These are phyloP conservation scores for Vaccinium corymbosum DNA, from an alignment of 148 eudicot genomes.

Conservation along the genomic window DNA sequence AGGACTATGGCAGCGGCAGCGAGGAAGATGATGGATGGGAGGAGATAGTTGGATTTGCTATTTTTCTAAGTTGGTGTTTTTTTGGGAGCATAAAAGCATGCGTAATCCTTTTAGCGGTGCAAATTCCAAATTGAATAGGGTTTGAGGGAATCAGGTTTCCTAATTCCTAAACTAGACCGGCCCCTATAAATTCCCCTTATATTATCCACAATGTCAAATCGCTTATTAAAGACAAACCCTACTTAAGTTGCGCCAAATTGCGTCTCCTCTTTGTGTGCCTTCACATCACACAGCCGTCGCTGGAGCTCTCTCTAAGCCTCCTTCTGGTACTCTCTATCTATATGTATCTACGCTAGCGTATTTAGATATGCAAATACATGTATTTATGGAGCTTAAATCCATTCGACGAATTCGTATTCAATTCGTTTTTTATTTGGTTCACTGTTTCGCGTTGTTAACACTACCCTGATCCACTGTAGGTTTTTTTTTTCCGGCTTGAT, in stretches of 20 bases:
- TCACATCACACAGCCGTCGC: neutral
- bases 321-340: neutral
- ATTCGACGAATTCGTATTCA: neutral
- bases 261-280: neutral
- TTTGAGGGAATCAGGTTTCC: no score
- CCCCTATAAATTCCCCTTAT: neutral
- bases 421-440: neutral
- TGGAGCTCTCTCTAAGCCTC: neutral
- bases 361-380: neutral
- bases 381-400: neutral
- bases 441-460: neutral
- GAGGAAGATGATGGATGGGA: no score
- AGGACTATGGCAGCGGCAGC: no score
- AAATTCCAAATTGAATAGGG: no score
- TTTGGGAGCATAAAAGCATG: no score
- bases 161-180: no score
- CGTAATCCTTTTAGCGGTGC: no score
- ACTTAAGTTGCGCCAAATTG: neutral
- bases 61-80: no score
- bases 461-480: conserved; percentile 5
- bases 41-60: no score
- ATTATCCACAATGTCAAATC: neutral
- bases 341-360: neutral
- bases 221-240: neutral
- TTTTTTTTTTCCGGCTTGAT: conserved; percentile 1